phyloP scores from a whole-genome alignment of 139 green algal genomes.

The Chlorella vulgaris region DNA sequence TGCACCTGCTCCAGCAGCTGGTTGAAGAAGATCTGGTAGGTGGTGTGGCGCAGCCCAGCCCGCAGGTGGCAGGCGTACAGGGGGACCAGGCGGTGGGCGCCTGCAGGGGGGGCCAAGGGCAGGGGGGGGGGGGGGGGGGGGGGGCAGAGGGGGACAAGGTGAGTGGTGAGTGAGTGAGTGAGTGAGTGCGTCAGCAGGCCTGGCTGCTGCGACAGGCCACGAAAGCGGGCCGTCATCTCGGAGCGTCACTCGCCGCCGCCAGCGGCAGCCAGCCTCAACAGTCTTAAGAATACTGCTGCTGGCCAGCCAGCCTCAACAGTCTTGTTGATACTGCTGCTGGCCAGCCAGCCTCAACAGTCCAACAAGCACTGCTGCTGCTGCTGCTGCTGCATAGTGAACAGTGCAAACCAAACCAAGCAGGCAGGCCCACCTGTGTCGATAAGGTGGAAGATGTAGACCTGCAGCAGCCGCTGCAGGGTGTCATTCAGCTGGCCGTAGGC shows the following conservation, averaged over 20 bases:
- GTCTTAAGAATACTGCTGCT: no score
- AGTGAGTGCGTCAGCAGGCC: neutral
- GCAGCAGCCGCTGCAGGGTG: slow-evolving; percentile 40
- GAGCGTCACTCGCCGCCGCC: no score
- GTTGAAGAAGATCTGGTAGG: slow-evolving; percentile 46
- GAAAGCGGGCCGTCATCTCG: no score
- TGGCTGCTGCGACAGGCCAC: no score
- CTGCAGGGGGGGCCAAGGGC: neutral
- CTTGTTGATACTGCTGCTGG: no score
- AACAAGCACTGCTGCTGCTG: neutral
- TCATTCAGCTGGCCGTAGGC: slow-evolving; percentile 41
- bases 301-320: no score
- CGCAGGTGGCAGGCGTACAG: slow-evolving; percentile 67
- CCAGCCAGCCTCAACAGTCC: neutral
- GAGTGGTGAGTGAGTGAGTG: neutral
- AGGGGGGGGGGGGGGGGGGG: neutral
- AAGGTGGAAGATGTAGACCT: slow-evolving; percentile 49
- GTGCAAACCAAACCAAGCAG: neutral
- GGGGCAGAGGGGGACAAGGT: neutral
- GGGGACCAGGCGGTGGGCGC: slow-evolving; percentile 47
- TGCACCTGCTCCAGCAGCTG: slow-evolving; percentile 38
- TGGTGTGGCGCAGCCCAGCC: slow-evolving; percentile 33
- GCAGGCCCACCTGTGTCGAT: slow-evolving; percentile 48
- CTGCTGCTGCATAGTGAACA: no score
- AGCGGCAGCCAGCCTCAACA: no score